phyloP scores from a whole-genome alignment of 177 flowering plant genomes.

The Vitis hybrid region DNA sequence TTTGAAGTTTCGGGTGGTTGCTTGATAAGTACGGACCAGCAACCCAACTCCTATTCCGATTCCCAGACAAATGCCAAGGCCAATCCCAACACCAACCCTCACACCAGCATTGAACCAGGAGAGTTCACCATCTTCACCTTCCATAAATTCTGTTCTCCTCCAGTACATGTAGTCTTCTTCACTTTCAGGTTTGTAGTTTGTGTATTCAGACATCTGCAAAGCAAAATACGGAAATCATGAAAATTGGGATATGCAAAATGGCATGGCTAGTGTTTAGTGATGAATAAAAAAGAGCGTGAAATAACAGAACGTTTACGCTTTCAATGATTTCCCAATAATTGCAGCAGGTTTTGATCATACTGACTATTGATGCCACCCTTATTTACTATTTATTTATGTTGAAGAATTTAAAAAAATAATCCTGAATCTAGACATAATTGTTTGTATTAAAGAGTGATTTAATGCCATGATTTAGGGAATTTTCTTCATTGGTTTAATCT shows the following conservation, averaged over 20 bases:
- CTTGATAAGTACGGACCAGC: conserved; percentile 76
- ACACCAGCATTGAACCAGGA: conserved; percentile 95
- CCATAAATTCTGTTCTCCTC: conserved; percentile 55
- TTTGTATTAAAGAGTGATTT: too few relatives aligned
- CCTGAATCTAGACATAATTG: too few relatives aligned
- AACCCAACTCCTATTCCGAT: conserved; percentile 84
- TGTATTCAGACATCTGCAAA: conserved; percentile 51
- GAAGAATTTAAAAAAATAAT: too few relatives aligned
- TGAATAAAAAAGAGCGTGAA: background rate
- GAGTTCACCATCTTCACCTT: conserved; percentile 78
- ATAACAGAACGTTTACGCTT: too few relatives aligned
- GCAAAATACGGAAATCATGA: background rate
- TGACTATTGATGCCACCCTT: too few relatives aligned
- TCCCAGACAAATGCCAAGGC: conserved; percentile 85
- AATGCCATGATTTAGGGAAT: too few relatives aligned
- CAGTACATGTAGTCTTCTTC: conserved; percentile 60
- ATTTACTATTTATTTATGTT: too few relatives aligned
- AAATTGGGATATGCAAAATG: background rate
- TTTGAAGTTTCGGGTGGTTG: conserved; percentile 66
- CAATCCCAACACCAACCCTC: conserved; percentile 87
- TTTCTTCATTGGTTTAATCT: too few relatives aligned
- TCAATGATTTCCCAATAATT: too few relatives aligned
- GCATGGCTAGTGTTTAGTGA: background rate
- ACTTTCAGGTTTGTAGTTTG: conserved; percentile 48
- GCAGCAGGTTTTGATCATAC: too few relatives aligned